Base-by-base conservation (phyloP, 1,284 basidiomycete genomes). In the Termitomyces sp. region DNA sequence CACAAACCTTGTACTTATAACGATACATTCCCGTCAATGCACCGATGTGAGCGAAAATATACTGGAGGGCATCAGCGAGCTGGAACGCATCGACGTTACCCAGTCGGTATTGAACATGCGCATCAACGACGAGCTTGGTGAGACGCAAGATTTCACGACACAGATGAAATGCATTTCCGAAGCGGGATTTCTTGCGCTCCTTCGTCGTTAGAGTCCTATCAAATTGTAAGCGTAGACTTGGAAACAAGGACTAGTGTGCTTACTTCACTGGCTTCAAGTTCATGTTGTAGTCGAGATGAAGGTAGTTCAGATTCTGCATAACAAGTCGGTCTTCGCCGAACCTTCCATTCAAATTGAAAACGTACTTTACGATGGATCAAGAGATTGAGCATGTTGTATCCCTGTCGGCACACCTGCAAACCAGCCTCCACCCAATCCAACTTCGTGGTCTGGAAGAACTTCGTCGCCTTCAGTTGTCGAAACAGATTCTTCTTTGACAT, bases 41-140 rank as follows among this genome's bases (percentile, higher is more conserved):
- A 67, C 96, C 97, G 58, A 99, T 93, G 68, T 99, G 97, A 8
- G 86, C 92, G 68, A 99, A 98, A 67, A 96, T 94, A 69, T 99
- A 99, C 71, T 99, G 97, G 28, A 99, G 78, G 7, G 97, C 97
- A 65, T 99, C 97, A 3, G 97, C 97, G 36, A 99, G 86, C 71
- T 99, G 97, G 84, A 99, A 99, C 1, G 95, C 97, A 68, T 99
- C 97, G 52, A 99, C 94, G 63, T 98, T 99, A 45, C 97, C 97
- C 34, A 99, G 84, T 56, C 97, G 92, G 79, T 94, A 99, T 70
- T 99, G 97, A 26, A 99, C 97, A 71, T 99, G 94, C 1, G 95
- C 92, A 71, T 99, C 97, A 64, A 99, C 97, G 53, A 99, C 93
- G 39, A 99, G 88, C 74, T 99, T 99, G 13, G 95, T 98, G 55